Evolutionary conservation across 306 rosid genomes (phyloP), one percentile per base, ranked within the genome.

Genomic region (Alnus rubra): DNA sequence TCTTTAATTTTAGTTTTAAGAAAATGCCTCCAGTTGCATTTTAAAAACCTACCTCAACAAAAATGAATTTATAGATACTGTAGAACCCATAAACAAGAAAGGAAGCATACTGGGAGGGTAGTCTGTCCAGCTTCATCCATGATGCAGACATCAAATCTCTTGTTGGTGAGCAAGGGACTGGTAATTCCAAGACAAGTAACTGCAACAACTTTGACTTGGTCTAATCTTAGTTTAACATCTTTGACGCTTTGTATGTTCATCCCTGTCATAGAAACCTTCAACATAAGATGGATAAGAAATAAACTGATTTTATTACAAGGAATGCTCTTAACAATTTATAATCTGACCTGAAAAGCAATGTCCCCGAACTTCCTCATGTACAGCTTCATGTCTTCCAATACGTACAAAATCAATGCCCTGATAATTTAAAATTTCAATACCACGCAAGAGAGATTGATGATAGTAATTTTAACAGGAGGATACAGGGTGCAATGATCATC

Each of bases 121-220:
- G 94, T 94, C 88, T 94, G 98, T 72, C 98, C 98, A 74, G 98
- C 98, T 88, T 94, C 98, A 79, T 94, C 98, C 98, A 94, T 94
- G 71, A 94, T 92, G 92, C 97, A 94, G 80, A 94, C 91, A 76
- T 94, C 98, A 76, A 94, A 94, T 81, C 84, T 91, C 89, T 69
- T 88, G 79, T 87, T 87, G 80, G 89, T 84, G 59, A 94, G 97
- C 87, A 91, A 84, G 79, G 98, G 97, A 81, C 90, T 89, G 45
- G 83, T 86, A 65, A 94, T 88, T 51, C 98, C 97, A 74, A 92
- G 87, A 86, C 98, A 94, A 42, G 98, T 92, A 73, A 91, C 95
- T 70, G 97, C 98, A 63, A 95, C 93, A 78, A 95, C 97, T 89
- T 90, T 91, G 87, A 91, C 98, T 85, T 89, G 90, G 69, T 89